Evolutionary conservation across 352 stramenopile genomes (phyloP).

Genomic region (Paralagenidium karlingii): DNA sequence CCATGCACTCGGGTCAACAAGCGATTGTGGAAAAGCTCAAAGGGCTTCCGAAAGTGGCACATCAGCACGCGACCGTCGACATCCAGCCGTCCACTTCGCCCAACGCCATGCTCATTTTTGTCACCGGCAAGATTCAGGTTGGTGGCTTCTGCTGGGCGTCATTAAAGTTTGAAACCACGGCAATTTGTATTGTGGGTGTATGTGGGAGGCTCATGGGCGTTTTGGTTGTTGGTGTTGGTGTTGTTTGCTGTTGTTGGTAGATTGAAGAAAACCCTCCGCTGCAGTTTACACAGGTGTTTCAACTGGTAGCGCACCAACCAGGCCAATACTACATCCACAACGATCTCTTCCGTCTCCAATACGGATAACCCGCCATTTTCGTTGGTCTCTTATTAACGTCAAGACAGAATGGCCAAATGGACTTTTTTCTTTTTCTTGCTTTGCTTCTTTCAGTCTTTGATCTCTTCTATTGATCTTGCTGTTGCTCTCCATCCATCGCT

Average conservation of each 20-base stretch:
- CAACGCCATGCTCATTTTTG: conserved; percentile 93
- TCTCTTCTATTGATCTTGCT: too few relatives aligned
- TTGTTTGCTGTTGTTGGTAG: conserved; percentile 19
- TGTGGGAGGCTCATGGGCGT: conserved; percentile 1
- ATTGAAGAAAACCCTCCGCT: conserved; percentile 92
- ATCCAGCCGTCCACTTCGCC: conserved; percentile 86
- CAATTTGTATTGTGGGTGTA: background rate
- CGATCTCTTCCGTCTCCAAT: conserved; percentile 96
- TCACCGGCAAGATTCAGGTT: conserved; percentile 84
- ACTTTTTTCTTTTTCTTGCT: too few relatives aligned
- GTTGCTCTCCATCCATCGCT: too few relatives aligned
- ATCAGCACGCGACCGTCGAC: conserved; percentile 85
- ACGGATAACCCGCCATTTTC: too few relatives aligned
- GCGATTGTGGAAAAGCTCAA: conserved; percentile 86
- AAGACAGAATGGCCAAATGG: too few relatives aligned
- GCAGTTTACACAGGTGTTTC: conserved; percentile 96
- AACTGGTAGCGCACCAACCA: conserved; percentile 87
- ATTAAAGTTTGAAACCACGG: too few relatives aligned
- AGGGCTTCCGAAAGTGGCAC: conserved; percentile 40
- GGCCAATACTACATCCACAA: conserved; percentile 97
- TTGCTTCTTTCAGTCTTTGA: too few relatives aligned
- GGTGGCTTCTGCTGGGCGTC: too few relatives aligned
- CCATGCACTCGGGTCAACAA: conserved; percentile 55
- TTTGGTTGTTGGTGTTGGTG: too few relatives aligned
- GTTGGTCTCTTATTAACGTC: too few relatives aligned